Evolutionary conservation across 805 yeast genomes (phyloP), one percentile per base, ranked within the genome.

Genomic region (Saturnispora ahearnii): DNA sequence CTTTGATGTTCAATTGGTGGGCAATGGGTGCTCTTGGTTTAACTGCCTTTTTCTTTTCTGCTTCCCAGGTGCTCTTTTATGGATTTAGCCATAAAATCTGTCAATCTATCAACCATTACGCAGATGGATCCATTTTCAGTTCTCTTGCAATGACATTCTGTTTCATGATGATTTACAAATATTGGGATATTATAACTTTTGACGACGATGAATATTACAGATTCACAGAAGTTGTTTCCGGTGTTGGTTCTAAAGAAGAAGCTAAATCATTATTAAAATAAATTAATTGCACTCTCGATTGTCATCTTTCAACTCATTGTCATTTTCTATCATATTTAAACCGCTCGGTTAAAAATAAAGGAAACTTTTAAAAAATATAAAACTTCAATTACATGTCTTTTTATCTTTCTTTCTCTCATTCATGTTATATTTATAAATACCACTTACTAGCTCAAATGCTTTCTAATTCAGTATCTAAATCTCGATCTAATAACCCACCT

Each of bases 131-230:
- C 30, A 84, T 91, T 61, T 87, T 90, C 60, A 93, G 88, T 31
- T 77, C 93, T 26, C 59, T 88, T 33, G 78, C 96, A 62, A 87
- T 87, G 62, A 62, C 88, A 45, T 84, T 88, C 59, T 76, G 95
- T 4, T 69, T 85, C 49, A 89, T 93, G 96, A 91, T 93, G 98
- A 73, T 91, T 46, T 91, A 89, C 72, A 90, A 93, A 68, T 87
- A 81, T 58, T 91, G 98, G 96, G 97, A 90, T 61, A 88, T 90
- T 77, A 83, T 91, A 47, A 93, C 98, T 11, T 81, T 82, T 51
- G 98, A 91, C 60, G 98, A 93, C 64, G 79, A 91, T 58, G 99
- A 91, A 68, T 93, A 91, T 66, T 79, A 62, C 31, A 51, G 66
- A 44, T 56, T 53, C 46, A 61, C 66, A 10, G 62, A 60, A 47